Percentiles rank a stretch among this genome's conserved stretches.
These are phyloP conservation scores for Metschnikowia lochheadii DNA, from an alignment of 805 yeast species.

Conservation along the genomic window DNA sequence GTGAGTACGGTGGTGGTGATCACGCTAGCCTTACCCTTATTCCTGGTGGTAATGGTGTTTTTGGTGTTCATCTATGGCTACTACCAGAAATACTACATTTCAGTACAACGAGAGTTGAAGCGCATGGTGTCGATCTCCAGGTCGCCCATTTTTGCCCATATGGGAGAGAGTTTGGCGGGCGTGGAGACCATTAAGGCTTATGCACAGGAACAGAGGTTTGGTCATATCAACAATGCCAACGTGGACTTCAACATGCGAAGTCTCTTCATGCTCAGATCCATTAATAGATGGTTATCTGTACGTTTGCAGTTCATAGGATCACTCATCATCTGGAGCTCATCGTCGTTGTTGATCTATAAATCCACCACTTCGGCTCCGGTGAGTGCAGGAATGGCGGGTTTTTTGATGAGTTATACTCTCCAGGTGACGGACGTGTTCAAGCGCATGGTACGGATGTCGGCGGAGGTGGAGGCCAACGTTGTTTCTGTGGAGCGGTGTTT, in stretches of 20 bases:
- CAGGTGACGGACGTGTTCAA: slow-evolving; percentile 51
- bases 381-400: slow-evolving; percentile 58
- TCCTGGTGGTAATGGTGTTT: slow-evolving; percentile 42
- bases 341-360: slow-evolving; percentile 42
- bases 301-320: slow-evolving; percentile 62
- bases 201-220: slow-evolving; percentile 61
- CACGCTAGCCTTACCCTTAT: slow-evolving; percentile 51
- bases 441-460: slow-evolving; percentile 56
- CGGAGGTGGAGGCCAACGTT: slow-evolving; percentile 58
- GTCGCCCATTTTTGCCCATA: slow-evolving; percentile 51
- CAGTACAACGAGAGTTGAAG: slow-evolving; percentile 68
- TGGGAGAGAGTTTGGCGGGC: slow-evolving; percentile 79
- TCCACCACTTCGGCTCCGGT: slow-evolving; percentile 36
- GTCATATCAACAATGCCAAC: slow-evolving; percentile 46
- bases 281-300: slow-evolving; percentile 63
- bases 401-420: slow-evolving; percentile 60
- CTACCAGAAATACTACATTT: slow-evolving; percentile 73
- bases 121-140: slow-evolving; percentile 65
- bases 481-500: slow-evolving; percentile 66
- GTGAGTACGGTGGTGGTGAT: slow-evolving; percentile 50
- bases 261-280: slow-evolving; percentile 47
- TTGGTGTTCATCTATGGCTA: slow-evolving; percentile 58
- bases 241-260: slow-evolving; percentile 48
- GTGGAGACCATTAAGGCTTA: slow-evolving; percentile 76
- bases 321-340: slow-evolving; percentile 47